Base-by-base conservation (phyloP, 805 yeast genomes). In the Candida orba region DNA sequence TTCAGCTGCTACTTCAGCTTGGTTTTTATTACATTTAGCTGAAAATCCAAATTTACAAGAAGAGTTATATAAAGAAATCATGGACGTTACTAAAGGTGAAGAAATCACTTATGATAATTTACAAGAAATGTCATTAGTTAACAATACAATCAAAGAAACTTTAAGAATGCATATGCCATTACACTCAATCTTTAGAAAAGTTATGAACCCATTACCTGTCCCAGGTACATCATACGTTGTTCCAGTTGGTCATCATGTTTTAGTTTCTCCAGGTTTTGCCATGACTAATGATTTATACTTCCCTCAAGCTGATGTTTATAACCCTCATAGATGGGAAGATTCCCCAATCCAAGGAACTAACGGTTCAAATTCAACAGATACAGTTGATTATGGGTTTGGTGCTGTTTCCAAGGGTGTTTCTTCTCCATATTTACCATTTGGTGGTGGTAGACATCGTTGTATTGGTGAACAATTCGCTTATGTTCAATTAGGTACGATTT, bases 381-480 rank as follows among this genome's bases (percentile, higher is more conserved):
- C 89, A 40, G 82, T 89, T 37, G 98, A 91, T 66, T 91, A 90
- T 63, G 98, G 98, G n/a, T 91, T 91, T 57, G 97, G 97, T 62
- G 85, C 87, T 47, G 86, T 93, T 51, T 81, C 95, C 37, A 93
- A 93, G 69, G 99, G 98, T 68, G 98, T 91, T 42, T 72, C 86
- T 27, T 87, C 96, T 36, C 96, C 98, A 46, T 93, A 88, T 68
- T 78, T 93, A 63, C 99, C 99, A 44, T 93, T 93, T 59, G 99
- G 99, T 56, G 99, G 98, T 66, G 99, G 99, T 54, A 85, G 99
- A 75, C 99, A 93, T 66, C 84, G 99, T 71, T 93, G 99, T 70
- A 91, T 93, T 59, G 99, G 99, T 63, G 99, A 93, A 68, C 98
- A 91, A 64, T 93, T 93, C 69, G 99, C 99, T 23, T 87, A 81